Evolutionary conservation across 768 basidiomycete genomes (phyloP).

Genomic region (Lactarius deliciosus): DNA sequence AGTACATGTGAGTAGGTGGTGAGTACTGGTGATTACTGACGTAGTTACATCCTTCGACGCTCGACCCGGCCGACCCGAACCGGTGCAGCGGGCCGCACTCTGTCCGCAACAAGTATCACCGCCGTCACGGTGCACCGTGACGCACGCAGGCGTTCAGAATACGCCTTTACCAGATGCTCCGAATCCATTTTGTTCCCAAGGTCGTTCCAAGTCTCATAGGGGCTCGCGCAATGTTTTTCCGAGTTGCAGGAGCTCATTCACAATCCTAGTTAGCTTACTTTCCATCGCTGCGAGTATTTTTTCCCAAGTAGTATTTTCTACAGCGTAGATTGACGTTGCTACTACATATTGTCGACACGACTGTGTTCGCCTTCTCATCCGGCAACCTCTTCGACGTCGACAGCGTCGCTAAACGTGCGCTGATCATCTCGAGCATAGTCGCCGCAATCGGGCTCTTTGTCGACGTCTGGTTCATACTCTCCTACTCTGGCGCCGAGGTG

Average conservation of each 20-base stretch:
- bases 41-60: no score
- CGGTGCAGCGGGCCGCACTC: no score
- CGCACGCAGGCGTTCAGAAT: no score
- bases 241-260: conserved; percentile 1
- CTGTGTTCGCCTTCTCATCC: conserved; percentile 59
- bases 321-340: conserved; percentile 9
- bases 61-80: no score
- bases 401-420: conserved; percentile 46
- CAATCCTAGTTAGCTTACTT: conserved; percentile 52
- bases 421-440: conserved; percentile 57
- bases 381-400: conserved; percentile 52
- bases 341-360: conserved; percentile 44
- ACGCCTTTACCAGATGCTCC: no score
- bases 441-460: conserved; percentile 65
- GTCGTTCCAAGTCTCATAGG: no score
- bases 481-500: conserved; percentile 54
- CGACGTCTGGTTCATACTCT: conserved; percentile 64
- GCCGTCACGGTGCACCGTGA: no score
- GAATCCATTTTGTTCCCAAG: no score
- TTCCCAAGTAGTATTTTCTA: not conserved
- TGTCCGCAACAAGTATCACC: no score
- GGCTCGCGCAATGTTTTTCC: no score
- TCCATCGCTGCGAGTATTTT: conserved; percentile 52
- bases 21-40: no score
- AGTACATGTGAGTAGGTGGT: no score